A percentile compares a stretch with the other conserved stretches of the same genome.
These are phyloP conservation scores for Torulaspora globosa DNA, from an alignment of 1,139 yeast species.

Conservation along the genomic window DNA sequence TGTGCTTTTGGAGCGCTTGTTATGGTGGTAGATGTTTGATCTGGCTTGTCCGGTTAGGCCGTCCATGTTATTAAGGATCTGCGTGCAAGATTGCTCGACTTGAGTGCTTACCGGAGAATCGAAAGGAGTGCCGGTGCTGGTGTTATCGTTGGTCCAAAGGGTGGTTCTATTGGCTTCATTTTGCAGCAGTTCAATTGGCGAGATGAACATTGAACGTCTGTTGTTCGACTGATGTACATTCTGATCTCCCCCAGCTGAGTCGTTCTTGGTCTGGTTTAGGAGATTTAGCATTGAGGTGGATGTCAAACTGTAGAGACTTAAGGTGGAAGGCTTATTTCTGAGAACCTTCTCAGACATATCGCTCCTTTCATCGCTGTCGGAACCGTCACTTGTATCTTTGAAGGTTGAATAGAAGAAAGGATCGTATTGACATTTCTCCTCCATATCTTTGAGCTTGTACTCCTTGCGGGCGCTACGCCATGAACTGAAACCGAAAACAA, in stretches of 20 bases:
- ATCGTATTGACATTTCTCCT: conserved; percentile 22
- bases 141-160: conserved; percentile 7
- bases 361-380: conserved; percentile 15
- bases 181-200: conserved; percentile 37
- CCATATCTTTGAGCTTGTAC: conserved; percentile 18
- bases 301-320: conserved; percentile 31
- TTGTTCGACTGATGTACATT: conserved; percentile 5
- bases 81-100: conserved; percentile 10
- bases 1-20: conserved; percentile 3
- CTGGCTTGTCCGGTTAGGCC: conserved; percentile 2
- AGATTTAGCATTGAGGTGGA: conserved; percentile 27
- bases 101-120: conserved; percentile 11
- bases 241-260: neutral
- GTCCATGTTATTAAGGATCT: conserved; percentile 9
- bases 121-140: conserved; percentile 5
- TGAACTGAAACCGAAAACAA: conserved; percentile 17
- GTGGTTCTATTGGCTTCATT: conserved; percentile 11
- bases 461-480: conserved; percentile 30
- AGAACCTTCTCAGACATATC: conserved; percentile 27
- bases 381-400: conserved; percentile 12
- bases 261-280: conserved; percentile 13
- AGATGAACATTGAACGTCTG: conserved; percentile 38
- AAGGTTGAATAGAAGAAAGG: conserved; percentile 19
- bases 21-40: conserved; percentile 1
- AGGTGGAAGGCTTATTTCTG: conserved; percentile 18